Conservation (phyloP, 352 stramenopile genomes). For the Globisporangium mamillatum region DNA sequence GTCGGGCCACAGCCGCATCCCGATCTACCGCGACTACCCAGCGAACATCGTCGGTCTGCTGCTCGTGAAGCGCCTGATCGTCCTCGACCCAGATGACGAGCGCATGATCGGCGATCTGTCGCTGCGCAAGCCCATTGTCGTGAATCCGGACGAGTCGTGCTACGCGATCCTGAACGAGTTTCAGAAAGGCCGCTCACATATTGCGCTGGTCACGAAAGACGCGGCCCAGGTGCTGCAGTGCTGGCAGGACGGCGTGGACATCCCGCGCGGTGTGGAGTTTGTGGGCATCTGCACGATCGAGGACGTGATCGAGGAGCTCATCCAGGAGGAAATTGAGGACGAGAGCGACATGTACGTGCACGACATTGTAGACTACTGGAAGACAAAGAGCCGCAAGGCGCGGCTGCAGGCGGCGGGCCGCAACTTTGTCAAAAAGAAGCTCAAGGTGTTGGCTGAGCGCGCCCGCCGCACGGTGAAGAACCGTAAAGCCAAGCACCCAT, state of each 20-base stretch:
- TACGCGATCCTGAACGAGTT: conserved; percentile 91
- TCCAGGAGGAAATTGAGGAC: conserved; percentile 90
- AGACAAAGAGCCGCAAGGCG: conserved; percentile 33
- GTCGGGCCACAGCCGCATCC: conserved; percentile 86
- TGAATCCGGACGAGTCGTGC: conserved; percentile 77
- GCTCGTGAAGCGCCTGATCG: conserved; percentile 88
- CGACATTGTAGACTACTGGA: conserved; percentile 59
- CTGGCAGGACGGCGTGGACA: conserved; percentile 44
- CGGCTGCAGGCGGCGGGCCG: conserved; percentile 29
- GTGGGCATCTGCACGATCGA: conserved; percentile 90
- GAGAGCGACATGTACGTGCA: conserved; percentile 78
- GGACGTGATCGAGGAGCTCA: conserved; percentile 90
- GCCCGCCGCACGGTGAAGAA: conserved; percentile 43
- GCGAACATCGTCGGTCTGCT: conserved; percentile 83
- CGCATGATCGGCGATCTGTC: conserved; percentile 57
- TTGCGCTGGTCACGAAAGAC: conserved; percentile 76
- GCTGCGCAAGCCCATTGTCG: conserved; percentile 77
- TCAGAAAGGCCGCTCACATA: conserved; percentile 83
- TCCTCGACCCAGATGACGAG: conserved; percentile 80
- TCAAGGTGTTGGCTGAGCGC: conserved; percentile 52
- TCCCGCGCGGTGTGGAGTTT: conserved; percentile 49
- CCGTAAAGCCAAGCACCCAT: conserved; percentile 18
- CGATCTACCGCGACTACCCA: conserved; percentile 76
- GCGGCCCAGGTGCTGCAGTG: conserved; percentile 46
- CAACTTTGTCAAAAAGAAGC: conserved; percentile 46